Percentiles rank a stretch among this genome's conserved stretches.
phyloP scores from a whole-genome alignment of 2,329 filamentous ascomycete species.

The Xylaria sp. region DNA sequence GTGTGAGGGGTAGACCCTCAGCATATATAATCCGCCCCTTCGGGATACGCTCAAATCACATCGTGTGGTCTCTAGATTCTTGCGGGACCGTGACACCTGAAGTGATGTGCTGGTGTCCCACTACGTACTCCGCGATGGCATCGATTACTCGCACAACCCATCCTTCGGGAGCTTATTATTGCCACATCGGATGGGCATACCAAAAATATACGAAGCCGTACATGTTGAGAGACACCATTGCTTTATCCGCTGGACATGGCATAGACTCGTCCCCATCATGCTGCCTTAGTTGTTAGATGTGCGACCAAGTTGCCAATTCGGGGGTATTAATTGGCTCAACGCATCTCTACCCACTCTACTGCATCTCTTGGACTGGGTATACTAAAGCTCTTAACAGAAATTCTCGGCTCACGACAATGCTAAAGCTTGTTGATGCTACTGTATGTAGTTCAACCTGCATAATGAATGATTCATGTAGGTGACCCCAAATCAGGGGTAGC shows the following conservation, averaged over 20 bases:
- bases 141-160: background rate
- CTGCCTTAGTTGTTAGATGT: background rate
- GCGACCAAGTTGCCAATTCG: background rate
- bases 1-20: too few species aligned
- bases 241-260: background rate
- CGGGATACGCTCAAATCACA: background rate
- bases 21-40: too few species aligned
- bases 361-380: background rate
- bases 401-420: background rate
- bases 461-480: constrained; percentile 5
- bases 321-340: background rate
- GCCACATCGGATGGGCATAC: background rate
- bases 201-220: too few species aligned
- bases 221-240: background rate
- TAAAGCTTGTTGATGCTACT: background rate
- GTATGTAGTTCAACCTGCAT: background rate
- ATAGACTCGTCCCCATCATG: background rate
- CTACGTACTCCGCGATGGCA: background rate
- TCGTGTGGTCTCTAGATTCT: background rate
- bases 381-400: background rate
- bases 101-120: background rate
- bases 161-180: background rate
- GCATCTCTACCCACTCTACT: background rate
- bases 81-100: background rate
- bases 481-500: background rate